Base-by-base conservation (phyloP, 345 rosid genomes). In the Abelmoschus esculentus region DNA sequence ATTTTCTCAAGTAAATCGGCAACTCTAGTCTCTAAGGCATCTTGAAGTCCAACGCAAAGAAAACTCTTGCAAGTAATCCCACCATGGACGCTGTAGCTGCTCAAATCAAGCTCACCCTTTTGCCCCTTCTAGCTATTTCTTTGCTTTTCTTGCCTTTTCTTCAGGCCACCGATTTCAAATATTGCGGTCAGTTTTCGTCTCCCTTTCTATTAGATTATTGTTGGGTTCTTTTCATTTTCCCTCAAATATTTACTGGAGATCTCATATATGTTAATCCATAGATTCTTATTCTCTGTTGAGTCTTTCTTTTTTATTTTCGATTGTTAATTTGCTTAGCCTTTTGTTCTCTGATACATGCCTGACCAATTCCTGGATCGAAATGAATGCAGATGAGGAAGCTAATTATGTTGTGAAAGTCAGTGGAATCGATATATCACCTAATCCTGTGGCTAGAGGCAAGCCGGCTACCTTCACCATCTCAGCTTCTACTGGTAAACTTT, bases 341-440 rank as follows among this genome's bases (percentile, higher is more conserved):
- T 53, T 19, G 40, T n/a, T 22, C 59, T 56, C 59, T 42, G 7
- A 19, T 12, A 19, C 13, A 57, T 69, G 64, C 31, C 10, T 57
- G 53, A 26, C 12, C 61, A 40, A 15, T 56, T 57, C 11, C 28
- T 32, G 22, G 9, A 8, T 40, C 40, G 38, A 40, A 58, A 44
- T 50, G 28, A 59, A 59, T 70, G 74, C 80, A 87, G 91, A 80
- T 56, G 68, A 75, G 28, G 60, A 77, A 71, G 86, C 40, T 15
- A 34, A 61, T 66, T 85, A 79, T 65, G 79, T 53, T 53, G 86
- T 87, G 40, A 81, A 79, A 73, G 81, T 87, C 28, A 13, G 46
- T 3, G 83, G 79, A 70, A 78, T 87, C 17, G 61, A 73, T 60
- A 83, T 87, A 74, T 73, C 78, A 2, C 89, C 91, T 12, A 42